Evolutionary conservation across 495 filamentous ascomycete species (phyloP).

Genomic region (Aspergillus funiculosus): DNA sequence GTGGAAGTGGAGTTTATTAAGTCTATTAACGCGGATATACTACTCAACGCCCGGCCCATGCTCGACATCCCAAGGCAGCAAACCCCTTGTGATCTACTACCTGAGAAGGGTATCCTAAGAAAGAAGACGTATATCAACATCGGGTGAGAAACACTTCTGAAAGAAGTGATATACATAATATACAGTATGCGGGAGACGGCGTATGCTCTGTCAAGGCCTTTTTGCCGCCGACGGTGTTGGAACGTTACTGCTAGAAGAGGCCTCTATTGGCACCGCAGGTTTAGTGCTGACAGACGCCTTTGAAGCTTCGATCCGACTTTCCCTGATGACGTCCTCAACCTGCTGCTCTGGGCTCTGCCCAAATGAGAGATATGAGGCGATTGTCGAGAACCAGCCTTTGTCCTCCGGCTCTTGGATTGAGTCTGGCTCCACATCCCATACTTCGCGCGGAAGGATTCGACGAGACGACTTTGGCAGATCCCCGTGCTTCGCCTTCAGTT

Average conservation of each 20-base stretch:
- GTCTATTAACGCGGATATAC: conserved; percentile 6
- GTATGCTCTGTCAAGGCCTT: conserved; percentile 9
- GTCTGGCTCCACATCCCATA: conserved; percentile 36
- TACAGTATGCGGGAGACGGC: no score
- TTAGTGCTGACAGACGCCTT: neutral
- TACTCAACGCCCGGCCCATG: neutral
- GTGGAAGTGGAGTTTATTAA: conserved; percentile 14
- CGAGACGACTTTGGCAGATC: conserved; percentile 24
- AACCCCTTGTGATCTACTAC: conserved; percentile 1
- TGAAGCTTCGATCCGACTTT: conserved; percentile 3
- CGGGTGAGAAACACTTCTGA: no score
- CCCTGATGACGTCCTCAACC: conserved; percentile 13
- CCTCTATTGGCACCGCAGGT: neutral
- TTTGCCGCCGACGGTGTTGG: conserved; percentile 9
- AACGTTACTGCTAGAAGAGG: neutral
- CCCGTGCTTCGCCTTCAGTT: conserved; percentile 44
- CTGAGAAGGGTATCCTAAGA: conserved; percentile 19
- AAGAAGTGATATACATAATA: no score
- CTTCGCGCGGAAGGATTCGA: conserved; percentile 40
- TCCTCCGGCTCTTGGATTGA: conserved; percentile 24
- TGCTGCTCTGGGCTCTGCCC: conserved; percentile 18
- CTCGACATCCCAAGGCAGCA: neutral
- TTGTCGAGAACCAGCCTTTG: conserved; percentile 28
- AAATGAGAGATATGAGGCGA: conserved; percentile 33
- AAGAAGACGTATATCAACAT: neutral